Evolutionary conservation across 768 basidiomycete genomes (phyloP), one percentile per base, ranked within the genome.

Genomic region (Suillus spraguei): DNA sequence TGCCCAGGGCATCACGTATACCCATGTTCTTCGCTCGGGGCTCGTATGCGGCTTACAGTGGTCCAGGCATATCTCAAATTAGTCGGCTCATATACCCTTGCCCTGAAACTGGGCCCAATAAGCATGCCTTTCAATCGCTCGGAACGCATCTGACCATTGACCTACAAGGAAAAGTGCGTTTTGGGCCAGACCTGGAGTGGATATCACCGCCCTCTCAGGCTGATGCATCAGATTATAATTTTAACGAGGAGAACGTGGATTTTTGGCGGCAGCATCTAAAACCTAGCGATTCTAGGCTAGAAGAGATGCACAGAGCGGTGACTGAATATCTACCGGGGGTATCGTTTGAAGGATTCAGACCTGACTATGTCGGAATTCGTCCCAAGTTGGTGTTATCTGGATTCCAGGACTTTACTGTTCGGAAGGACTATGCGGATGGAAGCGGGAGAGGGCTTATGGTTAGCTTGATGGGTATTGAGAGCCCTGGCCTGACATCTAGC

Each of bases 121-220:
- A 78, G 4, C 83, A 89, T 59, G 82, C 86, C 8, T 92, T 97
- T 71, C 89, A 92, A 64, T 91, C 92, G 4, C 82, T 98, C 8
- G 97, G 97, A 4, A 96, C 95, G 13, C 97, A 98, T 77, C 80
- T 98, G 32, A 95, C 94, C 33, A 77, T 98, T 49, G 94, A 95
- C 74, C 71, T 99, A 65, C 83, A 89, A 55, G 91, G 92, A 0
- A 90, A 91, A 65, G 83, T 98, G 60, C 85, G 87, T 36, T 99
- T 99, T 74, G 97, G 97, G 0, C 97, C 97, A 5, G 94, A 98
- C 71, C 82, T 97, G 17, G 90, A 97, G 72, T 94, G 92, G 91
- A 81, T 97, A 68, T 79, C 83, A 3, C 86, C 88, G 3, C 83
- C 84, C 32, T 63, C 73, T 28, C 49, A 16, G 8, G 28, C 24